A percentile compares a stretch with the other conserved stretches of the same genome.
Conservation (phyloP, 176 grass and related monocot species). For the Elymus sibiricus region DNA sequence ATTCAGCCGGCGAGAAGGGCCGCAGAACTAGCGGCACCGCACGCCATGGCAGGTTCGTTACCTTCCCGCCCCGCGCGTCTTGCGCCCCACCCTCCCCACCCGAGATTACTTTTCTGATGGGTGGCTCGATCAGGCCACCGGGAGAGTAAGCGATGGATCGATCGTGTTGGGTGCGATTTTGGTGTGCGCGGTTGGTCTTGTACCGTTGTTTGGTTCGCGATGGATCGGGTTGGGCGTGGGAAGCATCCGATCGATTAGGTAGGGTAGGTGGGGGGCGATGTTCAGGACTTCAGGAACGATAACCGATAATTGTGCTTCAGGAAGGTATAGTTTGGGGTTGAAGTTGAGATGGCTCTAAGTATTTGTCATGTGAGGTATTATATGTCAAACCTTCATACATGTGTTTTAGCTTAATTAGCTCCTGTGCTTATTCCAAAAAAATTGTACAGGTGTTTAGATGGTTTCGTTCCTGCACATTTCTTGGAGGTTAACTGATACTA, state of each 20-base stretch:
- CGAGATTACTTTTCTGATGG: background rate
- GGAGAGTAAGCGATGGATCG: background rate
- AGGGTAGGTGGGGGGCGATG: background rate
- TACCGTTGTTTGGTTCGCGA: background rate
- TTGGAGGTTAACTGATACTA: background rate
- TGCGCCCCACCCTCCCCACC: background rate
- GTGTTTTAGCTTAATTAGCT: background rate
- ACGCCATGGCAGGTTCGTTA: constrained; percentile 25
- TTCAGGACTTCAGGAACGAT: background rate
- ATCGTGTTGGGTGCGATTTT: background rate
- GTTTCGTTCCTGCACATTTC: background rate
- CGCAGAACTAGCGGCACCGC: background rate
- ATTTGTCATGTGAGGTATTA: background rate
- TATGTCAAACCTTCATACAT: background rate
- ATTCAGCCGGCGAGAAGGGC: background rate
- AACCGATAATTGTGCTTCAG: background rate
- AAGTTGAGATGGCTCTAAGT: background rate
- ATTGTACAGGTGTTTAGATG: background rate
- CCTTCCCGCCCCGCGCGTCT: background rate
- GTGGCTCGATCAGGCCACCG: background rate
- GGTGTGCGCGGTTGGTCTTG: background rate
- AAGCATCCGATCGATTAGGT: background rate
- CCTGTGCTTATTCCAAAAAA: no score
- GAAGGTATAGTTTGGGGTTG: background rate
- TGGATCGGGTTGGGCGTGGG: background rate